Evolutionary conservation across 1,139 yeast genomes (phyloP), one percentile per base, ranked within the genome.

Genomic region (Candida smagusa): DNA sequence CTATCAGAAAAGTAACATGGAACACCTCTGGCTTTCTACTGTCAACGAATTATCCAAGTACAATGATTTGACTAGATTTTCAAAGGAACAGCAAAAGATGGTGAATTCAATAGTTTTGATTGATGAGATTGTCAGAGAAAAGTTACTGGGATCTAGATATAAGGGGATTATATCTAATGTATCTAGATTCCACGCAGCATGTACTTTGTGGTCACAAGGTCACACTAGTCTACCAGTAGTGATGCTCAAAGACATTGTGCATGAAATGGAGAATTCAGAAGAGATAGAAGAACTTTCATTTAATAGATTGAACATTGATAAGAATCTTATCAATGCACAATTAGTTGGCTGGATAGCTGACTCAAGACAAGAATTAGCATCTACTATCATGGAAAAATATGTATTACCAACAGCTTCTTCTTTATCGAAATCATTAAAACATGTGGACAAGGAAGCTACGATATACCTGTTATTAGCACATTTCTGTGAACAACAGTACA

Each of bases 401-500:
- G 79, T 87, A 9, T 58, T 65, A 3, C 74, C 79, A 1, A 68
- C 74, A 0, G 55, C 63, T 9, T 11, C 29, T 13, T 27, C 29
- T 12, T 44, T 48, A 0, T 35, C 44, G 1, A 42, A 39, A 7
- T 30, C 33, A 7, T 7, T 28, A 3, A 34, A 36, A 0, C 47
- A 52, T 30, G 50, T 48, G 32, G 13, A 48, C 28, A 50, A 54
- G 44, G 37, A 53, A 37, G 74, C 84, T 0, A 59, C 63, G 26
- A 71, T 81, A 2, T 84, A 60, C 50, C 81, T 76, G 43, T 65
- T 71, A 3, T 73, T 85, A 49, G 97, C 90, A 0, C 67, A 71
- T 25, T 90, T 90, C 53, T 87, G 97, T 54, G 87, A 85, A 48
- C 62, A 64, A 6, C 94, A 86, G 49, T 64, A 76, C 32, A 72